Evolutionary conservation across 169 alveolate genomes (phyloP).

Genomic region (Theileria annulata): DNA sequence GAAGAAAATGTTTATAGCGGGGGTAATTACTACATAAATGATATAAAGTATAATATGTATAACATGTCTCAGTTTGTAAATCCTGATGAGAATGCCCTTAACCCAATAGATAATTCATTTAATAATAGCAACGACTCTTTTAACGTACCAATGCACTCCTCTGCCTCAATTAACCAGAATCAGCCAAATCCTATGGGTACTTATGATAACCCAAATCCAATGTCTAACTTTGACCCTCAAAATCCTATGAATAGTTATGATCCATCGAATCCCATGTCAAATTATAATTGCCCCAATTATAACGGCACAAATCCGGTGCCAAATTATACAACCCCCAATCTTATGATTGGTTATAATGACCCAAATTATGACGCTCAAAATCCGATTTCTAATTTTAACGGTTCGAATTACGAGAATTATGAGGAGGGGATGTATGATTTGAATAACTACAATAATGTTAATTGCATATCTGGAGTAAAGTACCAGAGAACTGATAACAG

Average conservation of each 20-base stretch:
- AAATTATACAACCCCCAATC: too few relatives aligned
- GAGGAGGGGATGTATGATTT: not conserved
- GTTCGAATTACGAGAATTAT: not conserved
- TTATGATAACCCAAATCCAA: not conserved
- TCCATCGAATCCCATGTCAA: not conserved
- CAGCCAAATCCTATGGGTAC: not conserved
- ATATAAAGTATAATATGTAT: not conserved
- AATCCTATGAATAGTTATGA: too few relatives aligned
- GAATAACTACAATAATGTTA: not conserved
- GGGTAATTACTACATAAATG: not conserved
- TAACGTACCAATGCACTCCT: not conserved
- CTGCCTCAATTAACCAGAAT: not conserved
- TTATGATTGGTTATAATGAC: too few relatives aligned
- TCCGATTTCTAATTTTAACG: not conserved
- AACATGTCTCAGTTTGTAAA: constrained; percentile 6
- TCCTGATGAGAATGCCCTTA: not conserved
- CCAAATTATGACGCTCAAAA: not conserved
- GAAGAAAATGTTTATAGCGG: not conserved
- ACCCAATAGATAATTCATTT: not conserved
- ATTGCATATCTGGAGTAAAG: constrained; percentile 73
- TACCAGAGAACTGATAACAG: constrained; percentile 78
- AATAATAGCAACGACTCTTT: not conserved
- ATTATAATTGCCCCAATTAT: not conserved
- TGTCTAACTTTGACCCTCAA: too few relatives aligned
- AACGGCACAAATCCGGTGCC: not conserved